Evolutionary conservation across 495 filamentous ascomycete genomes (phyloP).

Genomic region (Aspergillus bertholletiae): DNA sequence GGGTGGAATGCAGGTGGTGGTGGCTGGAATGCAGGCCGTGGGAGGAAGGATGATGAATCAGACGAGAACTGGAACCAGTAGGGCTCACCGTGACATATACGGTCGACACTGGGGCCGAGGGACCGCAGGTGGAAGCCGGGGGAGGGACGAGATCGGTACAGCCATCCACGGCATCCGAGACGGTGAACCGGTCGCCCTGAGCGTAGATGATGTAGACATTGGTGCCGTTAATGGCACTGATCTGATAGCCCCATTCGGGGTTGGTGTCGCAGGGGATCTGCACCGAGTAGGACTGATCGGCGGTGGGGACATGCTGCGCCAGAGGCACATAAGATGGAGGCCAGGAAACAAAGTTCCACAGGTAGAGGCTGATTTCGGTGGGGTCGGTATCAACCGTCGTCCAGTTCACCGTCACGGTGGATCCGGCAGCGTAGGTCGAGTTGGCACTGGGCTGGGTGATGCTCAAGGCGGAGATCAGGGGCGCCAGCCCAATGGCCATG

Average conservation of each 20-base stretch:
- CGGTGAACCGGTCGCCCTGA: conserved; percentile 39
- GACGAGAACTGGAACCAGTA: conserved; percentile 14
- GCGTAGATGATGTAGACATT: conserved; percentile 49
- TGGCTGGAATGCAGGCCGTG: not conserved
- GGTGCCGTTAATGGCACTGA: conserved; percentile 48
- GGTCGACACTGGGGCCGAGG: conserved; percentile 12
- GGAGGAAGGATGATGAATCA: conserved; percentile 1
- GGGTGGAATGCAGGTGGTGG: conserved; percentile 8
- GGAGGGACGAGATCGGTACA: conserved; percentile 1
- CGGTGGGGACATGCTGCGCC: conserved; percentile 30
- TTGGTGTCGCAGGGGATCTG: conserved; percentile 39
- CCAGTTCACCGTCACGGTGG: conserved; percentile 33
- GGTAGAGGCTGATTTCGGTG: conserved; percentile 37
- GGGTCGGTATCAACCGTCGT: conserved; percentile 45
- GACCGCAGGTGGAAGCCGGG: not conserved
- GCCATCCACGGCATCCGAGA: conserved; percentile 13
- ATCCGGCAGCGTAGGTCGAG: conserved; percentile 34
- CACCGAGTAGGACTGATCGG: conserved; percentile 26
- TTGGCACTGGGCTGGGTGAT: conserved; percentile 22
- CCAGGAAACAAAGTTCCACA: conserved; percentile 50
- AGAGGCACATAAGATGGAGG: conserved; percentile 40
- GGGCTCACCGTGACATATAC: conserved; percentile 26
- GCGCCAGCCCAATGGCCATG: not conserved
- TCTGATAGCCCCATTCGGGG: conserved; percentile 41
- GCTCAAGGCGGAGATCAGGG: conserved; percentile 17